Evolutionary conservation across 169 alveolate genomes (phyloP), one percentile per base, ranked within the genome.

Genomic region (Cyclospora cayetanensis): DNA sequence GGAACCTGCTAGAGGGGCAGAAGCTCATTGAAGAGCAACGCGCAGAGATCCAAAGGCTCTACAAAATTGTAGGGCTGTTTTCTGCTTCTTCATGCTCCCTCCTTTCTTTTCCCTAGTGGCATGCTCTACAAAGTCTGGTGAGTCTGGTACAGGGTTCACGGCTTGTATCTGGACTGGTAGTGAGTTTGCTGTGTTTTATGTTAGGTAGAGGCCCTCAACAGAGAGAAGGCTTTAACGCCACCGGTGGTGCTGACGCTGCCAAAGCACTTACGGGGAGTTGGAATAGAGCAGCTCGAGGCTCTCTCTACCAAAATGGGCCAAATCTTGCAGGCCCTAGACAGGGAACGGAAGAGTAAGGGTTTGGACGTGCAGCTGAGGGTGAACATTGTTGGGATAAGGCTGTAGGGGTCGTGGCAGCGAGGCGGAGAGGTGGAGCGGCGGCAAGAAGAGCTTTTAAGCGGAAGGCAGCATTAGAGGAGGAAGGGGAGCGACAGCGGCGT

Each of bases 21-120:
- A 52, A 60, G 55, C 52, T 82, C 27, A 65, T 82, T 7, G 90
- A 82, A 65, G 90, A 82, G 63, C 90, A 82, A 29, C 90, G 90
- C 42, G 43, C 68, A n/a, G 90, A 82, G 63, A 82, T 82, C 31
- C 90, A 82, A 42, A 53, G 90, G 29, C 90, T 82, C 0, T 82
- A 82, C 46, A 52, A 60, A 52, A 65, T 82, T 7, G 90, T 82
- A 25, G 3, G 90, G 18, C 22, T 1, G 15, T 5, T 55, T 4
- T 3, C 27, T 55, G 25, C 25, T n/a, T 3, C 70, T 55, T 5
- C 18, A 12, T 55, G 70, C 22, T 55, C 0, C 27, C n/a, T 55
- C 35, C 27, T 55, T 55, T 1, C 22, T 27, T 55, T 27, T 55
- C 27, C 22, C 70, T 12, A 20, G 70, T 55, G n/a, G 29, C 9